Evolutionary conservation across 768 basidiomycete genomes (phyloP).

Genomic region (Rhodotorula diobovata): DNA sequence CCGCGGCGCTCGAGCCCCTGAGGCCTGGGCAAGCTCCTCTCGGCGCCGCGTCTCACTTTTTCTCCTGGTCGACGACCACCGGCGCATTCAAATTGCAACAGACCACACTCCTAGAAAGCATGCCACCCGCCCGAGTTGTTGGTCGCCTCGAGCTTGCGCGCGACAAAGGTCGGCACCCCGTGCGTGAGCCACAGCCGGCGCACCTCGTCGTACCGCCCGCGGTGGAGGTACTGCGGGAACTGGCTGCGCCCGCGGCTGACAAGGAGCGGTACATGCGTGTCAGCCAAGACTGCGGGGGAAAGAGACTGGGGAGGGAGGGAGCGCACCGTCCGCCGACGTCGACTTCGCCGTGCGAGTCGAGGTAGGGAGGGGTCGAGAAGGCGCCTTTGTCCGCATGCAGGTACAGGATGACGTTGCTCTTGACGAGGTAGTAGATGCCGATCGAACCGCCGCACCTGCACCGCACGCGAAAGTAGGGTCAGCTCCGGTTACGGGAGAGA

Average conservation of each 20-base stretch:
- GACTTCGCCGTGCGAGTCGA: constrained; percentile 89
- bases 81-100: too few species aligned
- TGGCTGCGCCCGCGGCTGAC: constrained; percentile 17
- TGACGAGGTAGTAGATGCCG: constrained; percentile 85
- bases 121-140: constrained; percentile 33
- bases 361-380: constrained; percentile 79
- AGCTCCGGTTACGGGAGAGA: neutral
- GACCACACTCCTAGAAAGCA: constrained; percentile 8
- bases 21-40: too few species aligned
- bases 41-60: too few species aligned
- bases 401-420: constrained; percentile 83
- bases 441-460: constrained; percentile 80
- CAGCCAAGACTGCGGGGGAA: neutral
- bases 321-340: constrained; percentile 81
- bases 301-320: constrained; percentile 35
- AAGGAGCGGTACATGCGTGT: too few species aligned
- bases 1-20: too few species aligned
- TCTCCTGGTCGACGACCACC: too few species aligned
- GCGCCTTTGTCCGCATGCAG: constrained; percentile 84
- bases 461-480: constrained; percentile 57
- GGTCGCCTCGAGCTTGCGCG: constrained; percentile 73
- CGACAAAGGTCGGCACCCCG: constrained; percentile 80
- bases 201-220: constrained; percentile 81
- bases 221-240: constrained; percentile 72
- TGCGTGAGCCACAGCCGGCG: constrained; percentile 86